Conservation (phyloP, 306 rosid genomes). For the Quercus rubra region DNA sequence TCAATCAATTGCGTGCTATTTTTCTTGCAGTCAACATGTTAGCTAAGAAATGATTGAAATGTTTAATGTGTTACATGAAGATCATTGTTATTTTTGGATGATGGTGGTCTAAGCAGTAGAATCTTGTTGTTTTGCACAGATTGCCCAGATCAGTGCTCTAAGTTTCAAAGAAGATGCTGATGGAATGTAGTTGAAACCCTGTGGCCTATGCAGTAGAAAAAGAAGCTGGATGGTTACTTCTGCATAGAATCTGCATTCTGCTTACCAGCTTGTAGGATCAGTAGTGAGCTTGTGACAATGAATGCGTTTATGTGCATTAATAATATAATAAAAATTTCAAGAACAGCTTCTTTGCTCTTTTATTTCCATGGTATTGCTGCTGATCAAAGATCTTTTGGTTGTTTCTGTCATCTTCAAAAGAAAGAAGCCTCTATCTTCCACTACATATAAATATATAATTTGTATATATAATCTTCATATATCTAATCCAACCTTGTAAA, state of each 20-base stretch:
- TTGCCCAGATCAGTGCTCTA: slow-evolving; percentile 80
- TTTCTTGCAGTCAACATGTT: slow-evolving; percentile 6
- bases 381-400: too few species aligned
- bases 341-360: too few species aligned
- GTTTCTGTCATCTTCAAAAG: too few species aligned
- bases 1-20: not conserved
- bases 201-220: slow-evolving; percentile 72
- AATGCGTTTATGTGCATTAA: too few species aligned
- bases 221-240: slow-evolving; percentile 94
- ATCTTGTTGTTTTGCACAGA: slow-evolving; percentile 34
- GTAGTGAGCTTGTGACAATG: too few species aligned
- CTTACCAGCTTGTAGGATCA: too few species aligned
- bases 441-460: too few species aligned
- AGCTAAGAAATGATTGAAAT: not conserved
- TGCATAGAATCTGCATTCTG: slow-evolving; percentile 4
- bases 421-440: too few species aligned
- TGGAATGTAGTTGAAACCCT: slow-evolving; percentile 68
- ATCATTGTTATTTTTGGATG: slow-evolving; percentile 17
- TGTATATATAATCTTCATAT: too few species aligned
- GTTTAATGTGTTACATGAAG: not conserved
- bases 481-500: too few species aligned
- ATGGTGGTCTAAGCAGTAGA: not conserved
- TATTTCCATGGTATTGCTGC: too few species aligned
- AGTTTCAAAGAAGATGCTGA: slow-evolving; percentile 83
- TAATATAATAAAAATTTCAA: too few species aligned